Conservation (phyloP, 2,329 filamentous ascomycete species). For the Aspergillus glaucus region DNA sequence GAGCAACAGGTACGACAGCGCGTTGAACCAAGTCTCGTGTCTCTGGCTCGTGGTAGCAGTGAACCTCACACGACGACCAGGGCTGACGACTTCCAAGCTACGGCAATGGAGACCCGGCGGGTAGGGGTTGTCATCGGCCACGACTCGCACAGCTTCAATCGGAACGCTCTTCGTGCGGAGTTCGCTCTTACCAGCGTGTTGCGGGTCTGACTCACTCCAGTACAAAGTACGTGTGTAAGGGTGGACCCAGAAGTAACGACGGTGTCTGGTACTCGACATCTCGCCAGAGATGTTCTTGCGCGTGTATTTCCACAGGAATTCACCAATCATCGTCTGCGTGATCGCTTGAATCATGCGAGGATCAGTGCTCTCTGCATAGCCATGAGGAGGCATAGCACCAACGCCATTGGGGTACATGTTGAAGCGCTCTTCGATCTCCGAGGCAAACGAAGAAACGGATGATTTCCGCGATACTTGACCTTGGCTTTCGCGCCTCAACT, state of each 20-base stretch:
- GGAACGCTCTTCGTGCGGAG: conserved; percentile 80
- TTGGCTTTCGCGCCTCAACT: conserved; percentile 38
- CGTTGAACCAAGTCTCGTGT: conserved; percentile 98
- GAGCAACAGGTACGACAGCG: conserved; percentile 83
- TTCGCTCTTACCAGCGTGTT: conserved; percentile 68
- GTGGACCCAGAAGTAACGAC: conserved; percentile 98
- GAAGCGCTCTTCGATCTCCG: conserved; percentile 87
- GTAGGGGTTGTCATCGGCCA: conserved; percentile 90
- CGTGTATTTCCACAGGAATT: conserved; percentile 98
- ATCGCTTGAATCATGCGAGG: conserved; percentile 98
- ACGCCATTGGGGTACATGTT: conserved; percentile 59
- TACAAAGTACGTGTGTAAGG: conserved; percentile 94
- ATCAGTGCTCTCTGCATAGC: conserved; percentile 69
- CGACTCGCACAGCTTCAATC: conserved; percentile 86
- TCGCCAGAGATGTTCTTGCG: conserved; percentile 85
- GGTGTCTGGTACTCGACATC: conserved; percentile 82
- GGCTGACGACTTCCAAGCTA: conserved; percentile 84
- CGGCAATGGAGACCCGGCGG: conserved; percentile 91
- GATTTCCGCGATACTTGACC: conserved; percentile 58
- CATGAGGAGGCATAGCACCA: conserved; percentile 38
- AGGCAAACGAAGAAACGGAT: conserved; percentile 91
- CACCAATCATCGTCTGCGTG: conserved; percentile 98
- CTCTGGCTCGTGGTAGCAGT: conserved; percentile 89
- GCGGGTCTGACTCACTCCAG: conserved; percentile 90
- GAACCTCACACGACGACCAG: conserved; percentile 83